Base-by-base conservation (phyloP, 2,329 filamentous ascomycete species). In the Trichophyton schoenleinii region DNA sequence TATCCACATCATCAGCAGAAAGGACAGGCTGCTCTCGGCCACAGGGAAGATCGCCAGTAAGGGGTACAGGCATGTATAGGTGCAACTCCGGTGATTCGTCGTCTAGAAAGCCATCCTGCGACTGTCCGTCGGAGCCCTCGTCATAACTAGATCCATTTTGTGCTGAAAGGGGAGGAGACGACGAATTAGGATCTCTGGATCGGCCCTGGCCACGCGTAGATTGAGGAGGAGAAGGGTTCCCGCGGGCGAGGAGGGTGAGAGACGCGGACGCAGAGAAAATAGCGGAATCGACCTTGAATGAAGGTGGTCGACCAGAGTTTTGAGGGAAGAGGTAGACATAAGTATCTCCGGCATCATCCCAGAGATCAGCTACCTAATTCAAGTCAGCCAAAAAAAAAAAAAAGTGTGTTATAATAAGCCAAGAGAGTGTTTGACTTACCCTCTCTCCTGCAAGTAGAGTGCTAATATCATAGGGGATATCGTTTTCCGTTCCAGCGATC, bases 341-440 rank as follows among this genome's bases (percentile, higher is more conserved):
- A 13, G 83, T 85, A 68, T 86, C 82, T n/a, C 81, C 83, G 55
- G 78, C 70, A 2, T 83, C 80, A 65, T 85, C 81, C 84, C 84
- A 87, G 7, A 86, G 70, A 67, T 86, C 84, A 25, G 48, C 15
- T n/a, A 66, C 59, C 64, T 66, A 63, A 28, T 28, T 48, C 38
- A 15, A 44, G 28, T 38, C 59, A 46, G 31, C 22, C 46, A 44
- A 28, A 42, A 8, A 6, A 57, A 31, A 61, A 42, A 44, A 41
- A 28, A 28, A 28, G 1, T 1, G 28, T 8, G 6, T 6, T 7
- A 31, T 31, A 31, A 7, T 31, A 7, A 22, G 60, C 13, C 13
- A 58, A 36, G 13, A 8, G 34, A 62, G 25, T 9, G 44, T 2
- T 22, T 58, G 3, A 66, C 75, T 63, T 73, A 82, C 80, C 71